Evolutionary conservation across 2,329 filamentous ascomycete species (phyloP), one percentile per base, ranked within the genome.

Genomic region (Diaporthe citrichinensis): DNA sequence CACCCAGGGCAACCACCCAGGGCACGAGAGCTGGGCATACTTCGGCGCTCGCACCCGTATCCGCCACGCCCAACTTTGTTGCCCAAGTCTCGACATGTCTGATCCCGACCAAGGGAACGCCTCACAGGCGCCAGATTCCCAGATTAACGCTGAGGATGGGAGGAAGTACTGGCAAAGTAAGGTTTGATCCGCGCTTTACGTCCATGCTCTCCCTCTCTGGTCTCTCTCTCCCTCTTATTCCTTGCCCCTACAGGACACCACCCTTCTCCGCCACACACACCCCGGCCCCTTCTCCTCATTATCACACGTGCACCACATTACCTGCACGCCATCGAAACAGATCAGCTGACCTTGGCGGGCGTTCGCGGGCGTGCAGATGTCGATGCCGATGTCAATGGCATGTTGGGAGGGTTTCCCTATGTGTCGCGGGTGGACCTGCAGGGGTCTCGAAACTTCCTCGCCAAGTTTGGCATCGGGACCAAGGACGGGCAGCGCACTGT

Each of bases 351-450:
- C 44, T n/a, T 46, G 41, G 61, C 28, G 31, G 15, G 31, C 36
- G 23, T 55, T 69, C 65, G 34, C 49, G 49, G 5, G 4, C 39
- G 49, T 53, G 17, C 36, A 76, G 75, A 58, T 61, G 55, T 87
- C 71, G 82, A 83, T 2, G 85, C 87, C 57, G 84, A 87, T 69
- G 83, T 86, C 62, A 89, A 93, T 79, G 94, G 95, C 81, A 96
- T 97, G 93, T 92, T 98, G 1, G 95, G 95, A 77, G 94, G 96
- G 84, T 86, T 87, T 75, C 82, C 86, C 17, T 88, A 92, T 82
- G 89, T 94, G 80, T 93, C 91, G 46, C 89, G 91, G 77, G 89
- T 94, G 76, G 94, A 96, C 82, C 87, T 96, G 10, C 91, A 92
- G 79, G 92, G 92, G 53, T 94, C 92, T 4, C 88, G 90, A 79